Evolutionary conservation across 805 yeast genomes (phyloP).

Genomic region (Wickerhamiella kurtzmanii): DNA sequence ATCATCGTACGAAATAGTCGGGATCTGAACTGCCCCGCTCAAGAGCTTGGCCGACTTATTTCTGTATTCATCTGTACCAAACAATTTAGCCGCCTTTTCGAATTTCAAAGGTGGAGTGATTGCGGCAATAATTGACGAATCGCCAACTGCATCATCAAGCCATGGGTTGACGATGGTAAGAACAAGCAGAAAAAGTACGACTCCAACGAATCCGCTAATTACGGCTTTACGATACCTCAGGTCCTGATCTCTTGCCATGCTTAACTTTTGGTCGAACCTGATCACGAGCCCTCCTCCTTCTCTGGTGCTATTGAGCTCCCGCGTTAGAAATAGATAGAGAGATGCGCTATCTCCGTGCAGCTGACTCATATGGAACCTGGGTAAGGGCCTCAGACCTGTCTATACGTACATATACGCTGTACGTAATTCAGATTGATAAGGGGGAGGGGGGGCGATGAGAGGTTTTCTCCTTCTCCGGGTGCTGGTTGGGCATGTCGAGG

Average conservation of each 20-base stretch:
- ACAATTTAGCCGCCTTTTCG: background rate
- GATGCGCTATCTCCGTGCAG: too few species aligned
- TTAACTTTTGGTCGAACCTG: too few species aligned
- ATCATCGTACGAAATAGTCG: constrained; percentile 52
- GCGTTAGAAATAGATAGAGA: too few species aligned
- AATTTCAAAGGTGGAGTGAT: background rate
- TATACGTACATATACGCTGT: too few species aligned
- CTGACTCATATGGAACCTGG: background rate
- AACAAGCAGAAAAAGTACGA: background rate
- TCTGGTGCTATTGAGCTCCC: too few species aligned
- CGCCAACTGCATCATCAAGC: background rate
- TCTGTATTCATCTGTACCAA: constrained; percentile 3
- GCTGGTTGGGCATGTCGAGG: too few species aligned
- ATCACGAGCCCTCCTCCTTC: too few species aligned
- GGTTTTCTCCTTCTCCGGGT: too few species aligned
- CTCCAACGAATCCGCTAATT: background rate
- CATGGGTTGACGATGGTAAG: background rate
- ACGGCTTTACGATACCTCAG: background rate
- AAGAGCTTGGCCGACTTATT: constrained; percentile 12
- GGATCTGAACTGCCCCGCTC: constrained; percentile 48
- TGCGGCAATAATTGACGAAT: background rate
- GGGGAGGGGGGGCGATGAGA: too few species aligned
- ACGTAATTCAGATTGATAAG: too few species aligned
- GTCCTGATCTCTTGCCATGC: too few species aligned
- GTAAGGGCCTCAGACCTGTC: too few species aligned